Percentiles rank a stretch among this genome's conserved stretches.
Conservation (phyloP, 345 rosid genomes). For the Eucalyptus marginata region DNA sequence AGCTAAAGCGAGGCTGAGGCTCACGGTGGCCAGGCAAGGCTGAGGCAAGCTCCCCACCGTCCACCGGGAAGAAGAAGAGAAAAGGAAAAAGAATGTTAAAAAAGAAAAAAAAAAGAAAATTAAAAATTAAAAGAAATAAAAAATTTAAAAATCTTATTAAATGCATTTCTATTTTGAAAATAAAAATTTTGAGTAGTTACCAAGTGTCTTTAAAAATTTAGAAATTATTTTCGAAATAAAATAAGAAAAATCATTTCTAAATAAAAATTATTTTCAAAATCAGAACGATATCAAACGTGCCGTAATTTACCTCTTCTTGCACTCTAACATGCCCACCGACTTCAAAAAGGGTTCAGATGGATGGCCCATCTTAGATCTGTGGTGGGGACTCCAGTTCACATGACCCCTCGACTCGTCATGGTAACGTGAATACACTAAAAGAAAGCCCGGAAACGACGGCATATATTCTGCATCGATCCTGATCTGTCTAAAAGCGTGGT, state of each 20-base stretch:
- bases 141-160: too few species aligned
- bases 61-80: too few species aligned
- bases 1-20: too few species aligned
- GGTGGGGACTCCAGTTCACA: not conserved
- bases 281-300: fast-evolving
- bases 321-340: not conserved
- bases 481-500: not conserved
- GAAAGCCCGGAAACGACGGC: not conserved
- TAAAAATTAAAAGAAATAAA: too few species aligned
- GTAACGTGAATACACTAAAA: not conserved
- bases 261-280: too few species aligned
- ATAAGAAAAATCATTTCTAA: too few species aligned
- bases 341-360: not conserved
- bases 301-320: not conserved
- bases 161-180: too few species aligned
- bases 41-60: fast-evolving
- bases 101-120: too few species aligned
- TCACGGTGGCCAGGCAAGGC: fast-evolving
- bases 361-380: not conserved
- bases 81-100: too few species aligned
- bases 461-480: not conserved
- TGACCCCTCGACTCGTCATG: not conserved
- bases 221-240: too few species aligned
- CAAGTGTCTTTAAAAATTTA: fast-evolving
- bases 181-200: too few species aligned